Conservation (phyloP, 2,329 filamentous ascomycete species). For the Saccharata proteae region DNA sequence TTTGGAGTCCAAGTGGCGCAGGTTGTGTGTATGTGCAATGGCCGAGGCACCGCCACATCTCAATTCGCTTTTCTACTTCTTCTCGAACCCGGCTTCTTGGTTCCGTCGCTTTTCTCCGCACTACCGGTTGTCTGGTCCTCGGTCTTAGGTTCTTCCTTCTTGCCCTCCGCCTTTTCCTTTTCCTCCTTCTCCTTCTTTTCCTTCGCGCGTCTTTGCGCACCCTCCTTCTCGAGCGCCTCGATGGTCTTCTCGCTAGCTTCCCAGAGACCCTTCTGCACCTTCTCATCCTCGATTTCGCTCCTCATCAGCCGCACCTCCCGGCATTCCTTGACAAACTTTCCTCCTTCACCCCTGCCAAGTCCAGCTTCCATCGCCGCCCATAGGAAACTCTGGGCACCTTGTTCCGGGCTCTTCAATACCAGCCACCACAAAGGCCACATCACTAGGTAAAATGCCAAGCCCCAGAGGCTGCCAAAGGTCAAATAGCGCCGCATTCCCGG, state of each 20-base stretch:
- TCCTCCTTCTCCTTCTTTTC: slow-evolving; percentile 41
- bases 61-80: slow-evolving; percentile 11
- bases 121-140: slow-evolving; percentile 3
- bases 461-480: slow-evolving; percentile 70
- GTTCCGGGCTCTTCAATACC: slow-evolving; percentile 68
- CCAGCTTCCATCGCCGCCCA: slow-evolving; percentile 73
- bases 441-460: slow-evolving; percentile 62
- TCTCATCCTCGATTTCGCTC: slow-evolving; percentile 65
- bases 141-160: slow-evolving; percentile 10
- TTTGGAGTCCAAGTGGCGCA: no score
- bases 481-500: slow-evolving; percentile 82
- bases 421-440: slow-evolving; percentile 79
- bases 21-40: no score
- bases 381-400: slow-evolving; percentile 78
- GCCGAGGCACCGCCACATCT: no score
- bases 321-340: slow-evolving; percentile 80
- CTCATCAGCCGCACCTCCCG: slow-evolving; percentile 60
- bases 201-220: slow-evolving; percentile 49
- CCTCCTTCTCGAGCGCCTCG: slow-evolving; percentile 67
- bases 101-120: slow-evolving; percentile 8
- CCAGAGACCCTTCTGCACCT: slow-evolving; percentile 76
- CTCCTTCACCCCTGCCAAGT: slow-evolving; percentile 53
- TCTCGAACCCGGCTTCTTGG: slow-evolving; percentile 9
- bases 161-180: slow-evolving; percentile 20
- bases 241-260: slow-evolving; percentile 77